phyloP scores from a whole-genome alignment of 495 filamentous ascomycete genomes.

The Saxophila tyrrhenica region DNA sequence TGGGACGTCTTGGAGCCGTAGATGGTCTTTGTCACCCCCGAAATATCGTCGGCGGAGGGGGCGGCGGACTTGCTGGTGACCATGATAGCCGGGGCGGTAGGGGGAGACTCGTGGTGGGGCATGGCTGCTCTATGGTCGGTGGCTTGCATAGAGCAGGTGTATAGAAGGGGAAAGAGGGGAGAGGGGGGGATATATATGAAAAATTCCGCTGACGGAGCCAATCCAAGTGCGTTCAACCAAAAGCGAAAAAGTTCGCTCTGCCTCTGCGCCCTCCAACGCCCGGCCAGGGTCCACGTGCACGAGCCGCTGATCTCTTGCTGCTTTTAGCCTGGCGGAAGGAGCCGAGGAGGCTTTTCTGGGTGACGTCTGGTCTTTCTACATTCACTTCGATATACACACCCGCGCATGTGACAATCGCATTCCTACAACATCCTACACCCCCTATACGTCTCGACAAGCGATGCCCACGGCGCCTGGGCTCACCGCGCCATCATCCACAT shows the following conservation, averaged over 20 bases:
- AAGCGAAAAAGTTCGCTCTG: too few relatives aligned
- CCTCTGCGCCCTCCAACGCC: too few relatives aligned
- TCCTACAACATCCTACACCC: neutral
- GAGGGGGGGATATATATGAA: neutral
- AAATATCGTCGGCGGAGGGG: constrained; percentile 57
- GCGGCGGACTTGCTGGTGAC: constrained; percentile 45
- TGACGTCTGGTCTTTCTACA: too few relatives aligned
- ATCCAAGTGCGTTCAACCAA: too few relatives aligned
- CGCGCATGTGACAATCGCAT: too few relatives aligned
- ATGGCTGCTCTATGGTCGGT: constrained; percentile 28
- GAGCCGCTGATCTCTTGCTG: too few relatives aligned
- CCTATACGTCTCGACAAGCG: neutral
- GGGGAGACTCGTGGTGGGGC: constrained; percentile 54
- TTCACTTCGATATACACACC: too few relatives aligned
- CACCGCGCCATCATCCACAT: constrained; percentile 5
- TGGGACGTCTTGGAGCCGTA: constrained; percentile 75
- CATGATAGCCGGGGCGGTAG: constrained; percentile 46
- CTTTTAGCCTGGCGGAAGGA: too few relatives aligned
- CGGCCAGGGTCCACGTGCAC: too few relatives aligned
- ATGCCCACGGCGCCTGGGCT: constrained; percentile 5
- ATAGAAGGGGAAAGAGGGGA: neutral
- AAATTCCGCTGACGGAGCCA: neutral
- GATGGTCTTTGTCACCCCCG: constrained; percentile 58
- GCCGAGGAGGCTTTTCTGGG: too few relatives aligned
- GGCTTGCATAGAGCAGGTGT: neutral